Conservation (phyloP, 2,329 filamentous ascomycete genomes). For the Claviceps fusiformis region DNA sequence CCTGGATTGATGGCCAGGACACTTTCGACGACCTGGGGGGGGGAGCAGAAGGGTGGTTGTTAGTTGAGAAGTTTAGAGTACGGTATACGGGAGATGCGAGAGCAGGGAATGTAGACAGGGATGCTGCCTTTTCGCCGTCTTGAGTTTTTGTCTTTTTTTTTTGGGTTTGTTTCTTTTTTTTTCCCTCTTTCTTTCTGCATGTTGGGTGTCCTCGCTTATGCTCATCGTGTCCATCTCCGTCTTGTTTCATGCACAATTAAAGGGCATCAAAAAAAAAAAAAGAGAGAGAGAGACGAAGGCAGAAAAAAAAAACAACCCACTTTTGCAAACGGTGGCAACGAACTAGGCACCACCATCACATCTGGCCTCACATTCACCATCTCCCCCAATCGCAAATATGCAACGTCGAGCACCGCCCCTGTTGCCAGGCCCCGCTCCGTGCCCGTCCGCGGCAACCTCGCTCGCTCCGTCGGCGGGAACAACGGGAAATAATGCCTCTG, state of each 20-base stretch:
- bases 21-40: conserved; percentile 66
- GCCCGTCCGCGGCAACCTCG: conserved; percentile 51
- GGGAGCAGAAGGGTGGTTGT: conserved; percentile 5
- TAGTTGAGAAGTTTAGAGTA: background rate
- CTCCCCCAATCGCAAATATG: conserved; percentile 78
- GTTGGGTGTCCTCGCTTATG: background rate
- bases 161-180: background rate
- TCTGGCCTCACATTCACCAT: conserved; percentile 81
- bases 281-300: background rate
- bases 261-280: background rate
- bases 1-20: conserved; percentile 88
- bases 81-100: background rate
- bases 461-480: conserved; percentile 65
- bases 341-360: conserved; percentile 69
- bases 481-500: conserved; percentile 86
- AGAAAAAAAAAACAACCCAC: conserved; percentile 32
- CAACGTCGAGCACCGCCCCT: conserved; percentile 68
- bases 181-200: background rate
- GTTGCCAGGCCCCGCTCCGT: conserved; percentile 46
- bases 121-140: background rate
- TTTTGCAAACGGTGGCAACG: conserved; percentile 76
- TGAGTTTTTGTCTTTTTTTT: background rate
- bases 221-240: too few species aligned
- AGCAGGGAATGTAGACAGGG: background rate
- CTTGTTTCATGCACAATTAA: background rate